Evolutionary conservation across 106 monocot species (phyloP).

Genomic region (Platanthera zijinensis): DNA sequence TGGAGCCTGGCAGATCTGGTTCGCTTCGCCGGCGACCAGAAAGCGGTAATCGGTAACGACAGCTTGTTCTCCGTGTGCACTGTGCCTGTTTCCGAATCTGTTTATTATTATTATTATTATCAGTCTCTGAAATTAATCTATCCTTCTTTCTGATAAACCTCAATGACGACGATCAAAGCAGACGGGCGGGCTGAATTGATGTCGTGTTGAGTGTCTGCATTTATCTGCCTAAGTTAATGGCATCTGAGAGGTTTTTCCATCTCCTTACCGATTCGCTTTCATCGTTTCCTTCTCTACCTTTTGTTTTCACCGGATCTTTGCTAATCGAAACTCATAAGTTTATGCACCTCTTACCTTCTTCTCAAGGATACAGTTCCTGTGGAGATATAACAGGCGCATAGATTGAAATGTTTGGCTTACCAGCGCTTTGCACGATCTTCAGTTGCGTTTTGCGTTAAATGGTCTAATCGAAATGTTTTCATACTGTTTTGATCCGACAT

Average conservation of each 20-base stretch:
- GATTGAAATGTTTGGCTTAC: conserved; percentile 15
- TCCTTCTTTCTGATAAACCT: neutral
- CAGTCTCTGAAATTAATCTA: too few relatives aligned
- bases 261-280: neutral
- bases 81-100: too few relatives aligned
- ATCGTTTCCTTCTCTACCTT: neutral
- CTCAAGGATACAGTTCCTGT: neutral
- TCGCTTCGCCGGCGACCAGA: too few relatives aligned
- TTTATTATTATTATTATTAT: too few relatives aligned
- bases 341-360: neutral
- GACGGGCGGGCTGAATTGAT: conserved; percentile 19
- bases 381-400: conserved; percentile 20
- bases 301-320: neutral
- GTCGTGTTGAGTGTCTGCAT: conserved; percentile 19
- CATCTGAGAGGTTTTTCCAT: conserved; percentile 3
- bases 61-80: too few relatives aligned
- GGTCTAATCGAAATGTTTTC: conserved; percentile 10
- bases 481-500: neutral
- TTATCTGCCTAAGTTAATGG: neutral
- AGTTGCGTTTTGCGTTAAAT: conserved; percentile 17
- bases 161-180: conserved; percentile 12
- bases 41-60: too few relatives aligned
- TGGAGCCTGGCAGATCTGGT: too few relatives aligned
- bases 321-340: neutral
- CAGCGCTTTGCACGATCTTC: conserved; percentile 15